Evolutionary conservation across 1,284 basidiomycete species (phyloP), one percentile per base, ranked within the genome.

Genomic region (Ceratobasidium sp.): DNA sequence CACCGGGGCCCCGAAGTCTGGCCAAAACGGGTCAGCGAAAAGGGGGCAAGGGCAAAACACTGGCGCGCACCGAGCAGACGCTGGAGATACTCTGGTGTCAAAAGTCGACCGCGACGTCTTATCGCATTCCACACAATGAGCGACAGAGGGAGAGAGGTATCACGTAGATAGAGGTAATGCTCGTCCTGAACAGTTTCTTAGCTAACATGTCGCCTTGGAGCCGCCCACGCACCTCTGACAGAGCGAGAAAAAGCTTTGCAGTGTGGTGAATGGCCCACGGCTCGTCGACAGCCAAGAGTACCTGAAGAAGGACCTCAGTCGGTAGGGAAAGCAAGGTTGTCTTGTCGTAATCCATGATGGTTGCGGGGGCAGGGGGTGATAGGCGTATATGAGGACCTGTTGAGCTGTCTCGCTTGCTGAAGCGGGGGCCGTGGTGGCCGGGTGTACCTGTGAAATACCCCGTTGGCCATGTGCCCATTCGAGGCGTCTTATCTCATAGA

Each of bases 91-190:
- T 75, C 73, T 33, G 73, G 73, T 20, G 73, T 65, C 27, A 75
- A 48, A 41, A 10, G 60, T 20, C 48, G 48, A 20, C 73, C 73
- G 30, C 44, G 48, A 35, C 73, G 60, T 52, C 38, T 64, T 35
- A 75, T 75, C 62, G 73, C 73, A 48, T 65, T 75, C 73, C 73
- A 75, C n/a, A 66, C 62, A 55, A 75, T 64, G n/a, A 75, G 62
- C 60, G 73, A 54, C n/a, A 30, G 73, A 16, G 73, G 73, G 30
- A 75, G 62, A 20, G 48, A 48, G 48, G 35, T 65, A 38, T 75
- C 73, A 30, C 73, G 73, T 33, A 75, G 50, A 55, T 50, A 65
- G 27, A 75, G 48, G 23, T 75, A 75, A 35, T 75, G 60, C 50
- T 75, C 73, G 27, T 75, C 73, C 73, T 75, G 52, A 35, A 41